Percentiles rank a stretch among this genome's conserved stretches.
Conservation (phyloP, 306 rosid species). For the Sphenostylis stenocarpa region DNA sequence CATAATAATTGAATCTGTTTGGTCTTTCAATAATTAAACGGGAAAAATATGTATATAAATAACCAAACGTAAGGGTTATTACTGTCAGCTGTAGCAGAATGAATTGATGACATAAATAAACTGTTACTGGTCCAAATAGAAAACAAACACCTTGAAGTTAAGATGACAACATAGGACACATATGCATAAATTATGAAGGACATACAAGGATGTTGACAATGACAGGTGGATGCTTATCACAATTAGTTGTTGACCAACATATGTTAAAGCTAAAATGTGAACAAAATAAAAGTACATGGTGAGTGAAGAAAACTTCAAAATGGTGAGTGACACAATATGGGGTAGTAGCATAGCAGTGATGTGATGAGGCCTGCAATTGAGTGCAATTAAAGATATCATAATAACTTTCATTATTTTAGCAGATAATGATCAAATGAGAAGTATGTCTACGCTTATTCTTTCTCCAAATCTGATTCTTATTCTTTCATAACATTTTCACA, state of each 20-base stretch:
- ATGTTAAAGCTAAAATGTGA: background rate
- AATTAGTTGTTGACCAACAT: constrained; percentile 19
- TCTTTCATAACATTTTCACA: too few relatives aligned
- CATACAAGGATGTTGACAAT: background rate
- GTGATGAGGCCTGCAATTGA: background rate
- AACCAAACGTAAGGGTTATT: constrained; percentile 7
- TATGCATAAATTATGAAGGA: background rate
- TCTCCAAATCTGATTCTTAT: too few relatives aligned
- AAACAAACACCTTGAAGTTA: constrained; percentile 17
- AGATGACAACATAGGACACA: background rate
- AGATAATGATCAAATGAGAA: too few relatives aligned
- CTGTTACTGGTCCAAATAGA: background rate
- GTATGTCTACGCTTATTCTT: too few relatives aligned
- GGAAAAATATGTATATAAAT: constrained; percentile 25
- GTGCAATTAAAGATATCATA: background rate
- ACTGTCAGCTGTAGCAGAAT: constrained; percentile 15
- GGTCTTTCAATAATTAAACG: constrained; percentile 13
- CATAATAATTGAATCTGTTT: constrained; percentile 29
- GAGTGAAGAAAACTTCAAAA: background rate
- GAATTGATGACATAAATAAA: background rate
- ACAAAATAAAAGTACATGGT: background rate
- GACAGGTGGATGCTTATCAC: constrained; percentile 17
- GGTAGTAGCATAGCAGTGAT: too few relatives aligned
- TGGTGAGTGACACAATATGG: background rate
- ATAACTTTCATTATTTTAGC: constrained; percentile 13